These are phyloP conservation scores for Laguncularia racemosa DNA, from an alignment of 345 rosid genomes.

Conservation along the genomic window DNA sequence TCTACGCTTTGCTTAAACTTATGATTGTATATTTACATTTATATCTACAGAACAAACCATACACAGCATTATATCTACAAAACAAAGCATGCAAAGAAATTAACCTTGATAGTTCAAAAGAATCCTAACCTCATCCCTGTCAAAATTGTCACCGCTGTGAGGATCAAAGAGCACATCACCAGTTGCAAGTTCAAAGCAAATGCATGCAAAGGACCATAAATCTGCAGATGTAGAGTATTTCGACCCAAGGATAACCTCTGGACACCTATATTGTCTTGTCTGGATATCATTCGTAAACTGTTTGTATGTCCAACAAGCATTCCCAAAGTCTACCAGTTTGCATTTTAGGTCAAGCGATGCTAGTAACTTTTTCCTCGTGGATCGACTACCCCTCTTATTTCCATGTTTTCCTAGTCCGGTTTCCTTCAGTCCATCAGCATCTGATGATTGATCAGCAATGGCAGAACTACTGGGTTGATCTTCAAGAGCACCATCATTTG, in stretches of 20 bases:
- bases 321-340: slow-evolving; percentile 75
- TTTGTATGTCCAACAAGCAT: slow-evolving; percentile 80
- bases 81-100: background rate
- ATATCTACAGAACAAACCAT: background rate
- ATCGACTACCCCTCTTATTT: slow-evolving; percentile 38
- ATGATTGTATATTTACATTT: no score
- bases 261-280: slow-evolving; percentile 72
- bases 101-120: slow-evolving; percentile 3
- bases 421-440: slow-evolving; percentile 34
- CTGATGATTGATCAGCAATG: slow-evolving; percentile 18
- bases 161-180: slow-evolving; percentile 79
- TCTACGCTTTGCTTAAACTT: no score
- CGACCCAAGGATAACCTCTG: slow-evolving; percentile 72
- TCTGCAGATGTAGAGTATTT: slow-evolving; percentile 72
- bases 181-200: slow-evolving; percentile 72
- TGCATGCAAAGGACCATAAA: slow-evolving; percentile 78
- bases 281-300: slow-evolving; percentile 73
- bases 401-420: slow-evolving; percentile 19
- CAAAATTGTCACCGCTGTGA: slow-evolving; percentile 61
- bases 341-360: slow-evolving; percentile 44
- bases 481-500: slow-evolving; percentile 22
- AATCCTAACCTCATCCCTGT: slow-evolving; percentile 63
- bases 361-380: slow-evolving; percentile 39
- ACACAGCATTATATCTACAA: background rate
- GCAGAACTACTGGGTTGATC: slow-evolving; percentile 28